Percentiles rank a stretch among this genome's conserved stretches.
phyloP scores from a whole-genome alignment of 371 early-diverging fungal species.

The Haplosporangium sp. region DNA sequence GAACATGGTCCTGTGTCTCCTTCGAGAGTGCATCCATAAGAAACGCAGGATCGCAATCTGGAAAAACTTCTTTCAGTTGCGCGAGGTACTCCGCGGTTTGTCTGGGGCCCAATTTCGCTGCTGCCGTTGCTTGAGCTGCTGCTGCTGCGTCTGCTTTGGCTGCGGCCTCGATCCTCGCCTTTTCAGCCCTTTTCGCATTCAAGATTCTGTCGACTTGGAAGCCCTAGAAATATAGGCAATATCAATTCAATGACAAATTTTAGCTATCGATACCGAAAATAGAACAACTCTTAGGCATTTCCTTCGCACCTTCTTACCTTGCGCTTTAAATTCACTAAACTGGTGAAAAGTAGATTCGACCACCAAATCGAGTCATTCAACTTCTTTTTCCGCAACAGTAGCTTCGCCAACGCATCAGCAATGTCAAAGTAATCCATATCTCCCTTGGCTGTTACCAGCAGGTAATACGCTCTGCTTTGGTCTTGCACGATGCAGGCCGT shows the following conservation, averaged over 20 bases:
- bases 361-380: conserved; percentile 54
- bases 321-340: conserved; percentile 49
- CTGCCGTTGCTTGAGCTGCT: conserved; percentile 31
- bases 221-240: conserved; percentile 67
- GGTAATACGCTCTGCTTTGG: conserved; percentile 55
- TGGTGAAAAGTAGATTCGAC: conserved; percentile 47
- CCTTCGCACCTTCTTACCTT: conserved; percentile 20
- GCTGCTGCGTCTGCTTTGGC: conserved; percentile 49
- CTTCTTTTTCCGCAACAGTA: conserved; percentile 38
- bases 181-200: conserved; percentile 64
- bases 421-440: conserved; percentile 87
- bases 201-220: conserved; percentile 92
- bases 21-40: conserved; percentile 65
- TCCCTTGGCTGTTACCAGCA: conserved; percentile 70
- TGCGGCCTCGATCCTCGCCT: conserved; percentile 45
- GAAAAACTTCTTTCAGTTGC: conserved; percentile 71
- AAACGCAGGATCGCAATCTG: conserved; percentile 74
- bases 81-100: conserved; percentile 58
- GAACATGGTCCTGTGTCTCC: conserved; percentile 67
- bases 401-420: conserved; percentile 67
- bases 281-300: conserved; percentile 71
- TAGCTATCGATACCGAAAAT: background rate
- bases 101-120: conserved; percentile 17
- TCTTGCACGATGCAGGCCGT: conserved; percentile 73
- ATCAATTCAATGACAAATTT: background rate